Evolutionary conservation across 1,139 yeast species (phyloP).

Genomic region (Nakaseomyces uthaithaninus): DNA sequence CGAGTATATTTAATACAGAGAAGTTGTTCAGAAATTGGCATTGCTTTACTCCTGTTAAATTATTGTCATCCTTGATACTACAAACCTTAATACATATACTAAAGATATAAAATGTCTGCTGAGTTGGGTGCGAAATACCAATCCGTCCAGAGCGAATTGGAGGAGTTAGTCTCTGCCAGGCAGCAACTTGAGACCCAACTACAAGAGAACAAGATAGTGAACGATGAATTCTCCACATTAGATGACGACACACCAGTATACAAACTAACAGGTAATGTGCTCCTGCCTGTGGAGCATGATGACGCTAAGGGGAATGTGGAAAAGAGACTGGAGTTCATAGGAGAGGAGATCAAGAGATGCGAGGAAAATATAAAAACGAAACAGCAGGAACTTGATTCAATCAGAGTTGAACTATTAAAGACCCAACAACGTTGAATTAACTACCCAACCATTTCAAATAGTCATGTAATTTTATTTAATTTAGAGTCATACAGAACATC

Average conservation of each 20-base stretch:
- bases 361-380: conserved; percentile 49
- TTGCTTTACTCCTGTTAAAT: too few species aligned
- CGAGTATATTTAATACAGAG: too few species aligned
- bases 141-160: conserved; percentile 36
- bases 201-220: conserved; percentile 90
- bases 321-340: conserved; percentile 82
- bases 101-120: conserved; percentile 16
- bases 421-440: background rate
- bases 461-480: background rate
- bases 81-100: background rate
- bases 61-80: background rate
- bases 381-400: conserved; percentile 43
- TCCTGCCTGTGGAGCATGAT: conserved; percentile 74
- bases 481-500: background rate
- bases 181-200: conserved; percentile 67
- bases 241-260: conserved; percentile 63
- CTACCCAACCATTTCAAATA: background rate
- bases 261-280: conserved; percentile 85
- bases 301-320: conserved; percentile 80
- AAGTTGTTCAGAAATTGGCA: too few species aligned
- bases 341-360: conserved; percentile 62
- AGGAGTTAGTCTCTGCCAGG: conserved; percentile 50
- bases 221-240: conserved; percentile 62
- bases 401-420: conserved; percentile 33
- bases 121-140: conserved; percentile 25